Evolutionary conservation across 2,329 filamentous ascomycete species (phyloP), one percentile per base, ranked within the genome.

Genomic region (Fonsecaea pugnacius): DNA sequence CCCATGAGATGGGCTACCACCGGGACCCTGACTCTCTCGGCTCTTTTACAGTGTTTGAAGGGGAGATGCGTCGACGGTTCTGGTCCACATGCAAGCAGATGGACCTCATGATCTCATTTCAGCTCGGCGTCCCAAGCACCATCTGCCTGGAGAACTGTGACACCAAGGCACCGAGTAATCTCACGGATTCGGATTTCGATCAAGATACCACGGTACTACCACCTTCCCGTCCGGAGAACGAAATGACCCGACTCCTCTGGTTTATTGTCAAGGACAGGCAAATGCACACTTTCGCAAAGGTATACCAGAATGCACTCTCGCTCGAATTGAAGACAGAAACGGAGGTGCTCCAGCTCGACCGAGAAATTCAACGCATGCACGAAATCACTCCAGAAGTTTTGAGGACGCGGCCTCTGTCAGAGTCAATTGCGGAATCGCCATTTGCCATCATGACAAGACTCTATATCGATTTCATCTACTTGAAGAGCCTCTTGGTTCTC

Each of bases 51-150:
- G 77, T 81, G 1, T 85, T 83, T 65, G 80, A 85, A 64, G 85
- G 82, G 10, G 85, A 88, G 72, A 85, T 80, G 74, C 73, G 79
- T 58, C 72, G 79, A 21, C 76, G 79, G 10, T 59, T 77, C 3
- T 81, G 79, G 79, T 70, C 72, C 14, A 68, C 75, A 10, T 66
- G 79, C 8, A 72, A 73, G 36, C 86, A 89, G 71, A 78, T 89
- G 53, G 87, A 90, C 70, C 75, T 84, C 1, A 75, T 89, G 12
- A 80, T 86, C 1, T 83, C 85, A 1, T 88, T 88, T 70, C 85
- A 89, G 69, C 80, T 89, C 65, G 88, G 88, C 1, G 75, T 90
- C 14, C 88, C 88, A 4, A 82, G 83, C 66, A 85, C 87, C 77
- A 79, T 88, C 48, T 79, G 84, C 64, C 79, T 82, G 43, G 84